A percentile compares a stretch with the other conserved stretches of the same genome.
Conservation (phyloP, 805 yeast genomes). For the Ogataea pilisensis region DNA sequence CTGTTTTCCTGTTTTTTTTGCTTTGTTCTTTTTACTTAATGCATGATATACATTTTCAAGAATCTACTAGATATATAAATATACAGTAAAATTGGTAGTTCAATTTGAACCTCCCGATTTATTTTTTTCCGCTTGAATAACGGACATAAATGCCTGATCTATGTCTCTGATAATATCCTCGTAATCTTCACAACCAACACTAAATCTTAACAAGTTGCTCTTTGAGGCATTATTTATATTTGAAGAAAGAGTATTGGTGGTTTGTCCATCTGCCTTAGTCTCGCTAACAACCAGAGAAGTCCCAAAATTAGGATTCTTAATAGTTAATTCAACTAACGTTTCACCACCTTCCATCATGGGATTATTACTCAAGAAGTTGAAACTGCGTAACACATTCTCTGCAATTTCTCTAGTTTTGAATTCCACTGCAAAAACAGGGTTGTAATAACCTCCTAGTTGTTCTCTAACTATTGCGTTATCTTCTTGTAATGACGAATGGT, state of each 20-base stretch:
- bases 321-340: conserved; percentile 46
- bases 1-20: too few relatives aligned
- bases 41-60: too few relatives aligned
- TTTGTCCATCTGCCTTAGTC: too few relatives aligned
- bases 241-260: too few relatives aligned
- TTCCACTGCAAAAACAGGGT: conserved; percentile 47
- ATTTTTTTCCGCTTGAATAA: conserved; percentile 7
- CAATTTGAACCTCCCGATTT: too few relatives aligned
- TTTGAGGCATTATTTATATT: conserved; percentile 3
- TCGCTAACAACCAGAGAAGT: not conserved
- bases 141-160: conserved; percentile 34
- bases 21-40: too few relatives aligned
- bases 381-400: conserved; percentile 36
- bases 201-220: conserved; percentile 39
- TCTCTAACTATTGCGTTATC: conserved; percentile 33
- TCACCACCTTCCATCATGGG: conserved; percentile 47
- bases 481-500: conserved; percentile 46
- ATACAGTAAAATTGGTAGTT: too few relatives aligned
- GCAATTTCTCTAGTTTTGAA: conserved; percentile 36
- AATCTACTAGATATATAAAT: too few relatives aligned
- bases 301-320: conserved; percentile 30
- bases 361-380: conserved; percentile 47
- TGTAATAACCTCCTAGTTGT: conserved; percentile 40
- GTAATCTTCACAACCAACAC: conserved; percentile 51
- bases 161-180: conserved; percentile 49